These are phyloP conservation scores for Cubamyces lactineus DNA, from an alignment of 768 basidiomycete species.

Conservation along the genomic window DNA sequence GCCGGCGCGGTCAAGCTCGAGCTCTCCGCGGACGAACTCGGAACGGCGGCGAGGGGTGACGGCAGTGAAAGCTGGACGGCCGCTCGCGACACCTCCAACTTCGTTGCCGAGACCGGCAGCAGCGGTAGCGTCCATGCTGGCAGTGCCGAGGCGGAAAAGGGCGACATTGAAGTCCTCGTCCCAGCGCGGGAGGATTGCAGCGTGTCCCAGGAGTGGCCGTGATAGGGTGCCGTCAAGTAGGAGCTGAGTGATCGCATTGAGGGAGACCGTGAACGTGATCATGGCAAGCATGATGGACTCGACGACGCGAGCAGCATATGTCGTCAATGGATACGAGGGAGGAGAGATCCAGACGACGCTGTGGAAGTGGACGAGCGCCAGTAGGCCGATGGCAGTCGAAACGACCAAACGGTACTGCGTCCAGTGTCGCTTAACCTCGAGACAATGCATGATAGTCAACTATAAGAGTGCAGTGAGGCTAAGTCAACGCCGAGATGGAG, in stretches of 20 bases:
- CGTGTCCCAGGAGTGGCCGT: slow-evolving; percentile 59
- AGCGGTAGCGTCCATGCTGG: slow-evolving; percentile 75
- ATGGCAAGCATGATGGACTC: slow-evolving; percentile 63
- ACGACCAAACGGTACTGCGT: slow-evolving; percentile 73
- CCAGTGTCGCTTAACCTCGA: slow-evolving; percentile 66
- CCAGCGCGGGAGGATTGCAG: slow-evolving; percentile 50
- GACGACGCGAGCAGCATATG: slow-evolving; percentile 73
- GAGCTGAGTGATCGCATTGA: slow-evolving; percentile 69
- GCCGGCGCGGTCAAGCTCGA: slow-evolving; percentile 46
- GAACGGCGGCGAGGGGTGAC: background rate
- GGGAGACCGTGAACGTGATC: slow-evolving; percentile 58
- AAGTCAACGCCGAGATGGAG: background rate
- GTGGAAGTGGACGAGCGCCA: slow-evolving; percentile 71
- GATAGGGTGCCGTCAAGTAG: slow-evolving; percentile 62
- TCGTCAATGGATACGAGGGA: slow-evolving; percentile 66
- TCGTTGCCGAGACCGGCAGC: slow-evolving; percentile 76
- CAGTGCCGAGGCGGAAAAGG: slow-evolving; percentile 71
- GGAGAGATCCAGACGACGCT: slow-evolving; percentile 54
- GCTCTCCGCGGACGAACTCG: slow-evolving; percentile 23
- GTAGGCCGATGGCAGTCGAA: slow-evolving; percentile 60
- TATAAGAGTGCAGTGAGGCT: slow-evolving; percentile 28
- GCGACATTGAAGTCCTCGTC: slow-evolving; percentile 78
- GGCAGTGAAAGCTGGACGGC: slow-evolving; percentile 7
- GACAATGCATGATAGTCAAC: slow-evolving; percentile 65
- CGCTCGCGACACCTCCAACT: slow-evolving; percentile 53